These are phyloP conservation scores for Aureobasidium vineae DNA, from an alignment of 2,329 filamentous ascomycete species.

Conservation along the genomic window DNA sequence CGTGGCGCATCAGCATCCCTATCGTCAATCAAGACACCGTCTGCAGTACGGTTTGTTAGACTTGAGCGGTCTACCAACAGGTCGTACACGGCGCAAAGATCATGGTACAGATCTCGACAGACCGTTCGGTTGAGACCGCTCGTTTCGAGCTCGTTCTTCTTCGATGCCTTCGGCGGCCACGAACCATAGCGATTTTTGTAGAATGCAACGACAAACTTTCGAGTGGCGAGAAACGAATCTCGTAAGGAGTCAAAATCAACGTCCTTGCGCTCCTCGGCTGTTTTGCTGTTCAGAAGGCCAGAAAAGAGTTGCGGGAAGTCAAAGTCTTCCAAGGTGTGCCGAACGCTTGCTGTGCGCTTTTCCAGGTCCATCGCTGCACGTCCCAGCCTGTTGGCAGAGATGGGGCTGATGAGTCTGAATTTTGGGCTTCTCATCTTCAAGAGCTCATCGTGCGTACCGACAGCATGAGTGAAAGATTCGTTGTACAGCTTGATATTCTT, in stretches of 20 bases:
- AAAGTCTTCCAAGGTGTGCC: slow-evolving; percentile 75
- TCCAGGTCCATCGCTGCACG: slow-evolving; percentile 77
- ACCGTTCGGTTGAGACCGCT: slow-evolving; percentile 83
- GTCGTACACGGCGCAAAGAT: slow-evolving; percentile 85
- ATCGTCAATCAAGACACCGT: slow-evolving; percentile 59
- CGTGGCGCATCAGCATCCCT: slow-evolving; percentile 57
- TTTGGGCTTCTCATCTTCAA: slow-evolving; percentile 68
- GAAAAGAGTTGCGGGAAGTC: slow-evolving; percentile 89
- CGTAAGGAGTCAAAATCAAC: slow-evolving; percentile 86
- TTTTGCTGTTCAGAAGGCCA: slow-evolving; percentile 81
- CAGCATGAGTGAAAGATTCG: slow-evolving; percentile 87
- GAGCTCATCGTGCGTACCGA: slow-evolving; percentile 75
- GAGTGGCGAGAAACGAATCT: slow-evolving; percentile 68
- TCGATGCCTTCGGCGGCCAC: slow-evolving; percentile 88
- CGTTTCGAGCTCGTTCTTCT: slow-evolving; percentile 86
- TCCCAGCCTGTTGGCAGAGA: slow-evolving; percentile 76
- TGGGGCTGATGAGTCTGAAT: slow-evolving; percentile 65
- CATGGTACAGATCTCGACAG: slow-evolving; percentile 75
- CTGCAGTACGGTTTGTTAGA: slow-evolving; percentile 74
- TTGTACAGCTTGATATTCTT: slow-evolving; percentile 78
- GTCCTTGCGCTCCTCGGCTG: slow-evolving; percentile 69
- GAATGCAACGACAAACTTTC: slow-evolving; percentile 68
- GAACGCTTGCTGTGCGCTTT: slow-evolving; percentile 67
- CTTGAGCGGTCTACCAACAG: slow-evolving; percentile 76
- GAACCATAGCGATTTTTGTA: slow-evolving; percentile 67